These are phyloP conservation scores for Isoetes engelmannii DNA, from an alignment of 83 land plant species.

Conservation along the genomic window DNA sequence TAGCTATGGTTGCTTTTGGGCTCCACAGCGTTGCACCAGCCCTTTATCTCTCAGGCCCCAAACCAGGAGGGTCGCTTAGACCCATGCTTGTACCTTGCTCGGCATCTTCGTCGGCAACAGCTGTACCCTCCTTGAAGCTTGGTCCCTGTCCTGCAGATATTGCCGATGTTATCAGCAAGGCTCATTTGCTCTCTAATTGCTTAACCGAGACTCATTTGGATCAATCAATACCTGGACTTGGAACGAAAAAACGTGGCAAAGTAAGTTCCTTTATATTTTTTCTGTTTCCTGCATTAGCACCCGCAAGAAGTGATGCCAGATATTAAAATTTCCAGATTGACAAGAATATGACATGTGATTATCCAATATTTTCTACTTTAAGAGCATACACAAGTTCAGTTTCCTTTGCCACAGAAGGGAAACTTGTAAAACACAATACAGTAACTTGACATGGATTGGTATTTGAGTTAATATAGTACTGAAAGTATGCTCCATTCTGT, in stretches of 20 bases:
- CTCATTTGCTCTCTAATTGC: conserved; percentile 36
- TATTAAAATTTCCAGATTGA: too few relatives aligned
- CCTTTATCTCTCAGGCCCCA: too few relatives aligned
- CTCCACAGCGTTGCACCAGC: too few relatives aligned
- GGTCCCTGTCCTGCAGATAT: not conserved
- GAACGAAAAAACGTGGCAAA: conserved; percentile 66
- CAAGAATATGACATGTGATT: not conserved
- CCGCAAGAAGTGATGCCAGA: not conserved
- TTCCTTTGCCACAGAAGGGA: not conserved
- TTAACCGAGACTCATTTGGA: conserved; percentile 64
- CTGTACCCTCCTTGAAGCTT: not conserved
- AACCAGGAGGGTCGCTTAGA: too few relatives aligned
- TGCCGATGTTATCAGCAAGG: not conserved
- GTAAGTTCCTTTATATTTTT: conserved; percentile 18
- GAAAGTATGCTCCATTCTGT: not conserved
- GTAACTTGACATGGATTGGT: not conserved
- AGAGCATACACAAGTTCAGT: not conserved
- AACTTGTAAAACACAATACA: not conserved
- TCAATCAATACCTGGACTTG: conserved; percentile 48
- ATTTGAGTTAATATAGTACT: not conserved
- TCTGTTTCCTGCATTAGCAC: too few relatives aligned
- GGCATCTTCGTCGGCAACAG: too few relatives aligned
- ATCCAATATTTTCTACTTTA: not conserved
- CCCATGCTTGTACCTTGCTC: too few relatives aligned
- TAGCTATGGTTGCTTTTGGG: too few relatives aligned